Percentiles rank a stretch among this genome's conserved stretches.
Evolutionary conservation across 2,329 filamentous ascomycete genomes (phyloP).

Genomic region (Botrytis deweyae): DNA sequence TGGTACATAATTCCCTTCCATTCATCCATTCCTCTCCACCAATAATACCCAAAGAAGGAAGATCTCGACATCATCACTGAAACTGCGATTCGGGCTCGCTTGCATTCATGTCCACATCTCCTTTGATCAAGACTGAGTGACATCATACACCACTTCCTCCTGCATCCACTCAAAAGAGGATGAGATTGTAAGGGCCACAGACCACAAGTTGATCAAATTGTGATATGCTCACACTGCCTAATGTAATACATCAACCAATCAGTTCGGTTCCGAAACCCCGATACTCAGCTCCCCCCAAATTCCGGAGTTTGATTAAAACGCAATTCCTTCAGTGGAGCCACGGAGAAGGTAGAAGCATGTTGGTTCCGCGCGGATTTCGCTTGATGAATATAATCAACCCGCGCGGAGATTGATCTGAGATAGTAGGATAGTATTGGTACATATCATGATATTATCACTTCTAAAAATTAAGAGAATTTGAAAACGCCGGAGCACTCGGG

Average conservation of each 20-base stretch:
- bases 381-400: background rate
- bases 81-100: background rate
- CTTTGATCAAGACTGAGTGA: background rate
- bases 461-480: background rate
- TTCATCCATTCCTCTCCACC: background rate
- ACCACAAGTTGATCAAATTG: background rate
- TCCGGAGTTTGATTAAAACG: background rate
- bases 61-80: background rate
- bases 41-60: background rate
- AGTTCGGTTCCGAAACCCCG: background rate
- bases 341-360: background rate
- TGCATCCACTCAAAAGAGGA: background rate
- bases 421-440: background rate
- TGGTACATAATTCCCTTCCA: no score
- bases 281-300: background rate
- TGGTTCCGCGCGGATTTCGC: background rate
- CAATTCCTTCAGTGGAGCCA: background rate
- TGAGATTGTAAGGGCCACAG: background rate
- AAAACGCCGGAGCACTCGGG: background rate
- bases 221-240: background rate
- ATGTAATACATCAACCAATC: background rate
- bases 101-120: background rate
- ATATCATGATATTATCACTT: background rate
- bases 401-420: background rate
- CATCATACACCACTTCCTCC: background rate